phyloP scores from a whole-genome alignment of 2,329 filamentous ascomycete species.

The Chaetomium sp. region DNA sequence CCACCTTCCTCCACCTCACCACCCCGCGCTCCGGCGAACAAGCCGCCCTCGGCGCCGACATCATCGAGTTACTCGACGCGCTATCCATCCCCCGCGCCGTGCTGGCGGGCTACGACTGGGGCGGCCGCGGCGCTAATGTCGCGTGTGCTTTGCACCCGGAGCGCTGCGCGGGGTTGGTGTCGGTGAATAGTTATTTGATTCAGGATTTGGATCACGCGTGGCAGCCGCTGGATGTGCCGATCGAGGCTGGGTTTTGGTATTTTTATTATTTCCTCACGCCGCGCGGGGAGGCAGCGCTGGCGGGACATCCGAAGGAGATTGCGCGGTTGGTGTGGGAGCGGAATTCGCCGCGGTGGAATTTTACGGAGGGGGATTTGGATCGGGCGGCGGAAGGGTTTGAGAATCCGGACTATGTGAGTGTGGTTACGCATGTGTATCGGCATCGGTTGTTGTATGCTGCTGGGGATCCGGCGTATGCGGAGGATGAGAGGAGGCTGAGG shows the following conservation, averaged over 20 bases:
- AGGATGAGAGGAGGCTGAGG: neutral
- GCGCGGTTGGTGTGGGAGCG: neutral
- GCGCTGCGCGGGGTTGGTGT: neutral
- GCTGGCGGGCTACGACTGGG: conserved; percentile 1
- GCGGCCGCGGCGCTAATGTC: neutral
- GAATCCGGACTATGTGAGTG: conserved; percentile 1
- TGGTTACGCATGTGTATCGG: neutral
- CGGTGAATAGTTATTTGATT: conserved; percentile 1
- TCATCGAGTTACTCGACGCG: neutral
- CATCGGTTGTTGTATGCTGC: neutral
- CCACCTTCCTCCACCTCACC: neutral
- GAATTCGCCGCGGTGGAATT: neutral
- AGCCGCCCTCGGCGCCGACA: neutral
- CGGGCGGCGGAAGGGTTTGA: neutral
- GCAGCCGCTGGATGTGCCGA: neutral
- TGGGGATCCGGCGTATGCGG: neutral
- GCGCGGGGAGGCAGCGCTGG: conserved; percentile 1
- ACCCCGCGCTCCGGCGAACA: neutral
- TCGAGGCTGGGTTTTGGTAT: conserved; percentile 6
- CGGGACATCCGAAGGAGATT: neutral
- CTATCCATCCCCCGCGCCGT: neutral
- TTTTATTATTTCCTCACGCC: conserved; percentile 4
- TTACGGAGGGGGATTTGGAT: neutral
- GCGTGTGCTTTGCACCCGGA: neutral
- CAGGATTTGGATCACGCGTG: neutral